Evolutionary conservation across 768 basidiomycete species (phyloP), one percentile per base, ranked within the genome.

Genomic region (Psilocybe cubensis): DNA sequence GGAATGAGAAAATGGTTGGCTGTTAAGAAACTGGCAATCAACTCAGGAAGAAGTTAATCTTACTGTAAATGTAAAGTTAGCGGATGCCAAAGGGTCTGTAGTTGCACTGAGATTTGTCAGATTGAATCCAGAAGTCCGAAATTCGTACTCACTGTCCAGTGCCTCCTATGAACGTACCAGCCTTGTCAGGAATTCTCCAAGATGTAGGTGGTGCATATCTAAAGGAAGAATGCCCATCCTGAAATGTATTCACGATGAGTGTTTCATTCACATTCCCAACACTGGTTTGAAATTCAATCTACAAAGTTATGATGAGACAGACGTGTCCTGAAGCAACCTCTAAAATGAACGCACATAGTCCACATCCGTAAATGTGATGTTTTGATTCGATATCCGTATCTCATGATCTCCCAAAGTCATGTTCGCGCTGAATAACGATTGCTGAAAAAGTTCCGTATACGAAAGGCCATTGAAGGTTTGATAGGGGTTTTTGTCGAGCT

Each of bases 301-400:
- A 12, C 18, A 48, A 4, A 11, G 2, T 11, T 14, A 5, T n/a
- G 14, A 52, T 3, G 18, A 52, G 2, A 12, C 35, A 17, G 12
- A 8, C 35, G n/a, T 5, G 12, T 10, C 14, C 8, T 4, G 35
- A 24, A 11, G 17, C 11, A 52, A 4, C 17, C 4, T n/a, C 17
- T 7, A 25, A 24, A 1, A n/a, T 28, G n/a, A 33, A 10, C 27
- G 38, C 46, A 76, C 77, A 63, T 74, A 76, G 51, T 80, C 79
- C 9, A 80, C 68, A 33, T 77, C 79, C 31, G 78, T 60, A 47
- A 66, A 73, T 7, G 52, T 58, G 1, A 48, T 55, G 0, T 61
- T 59, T n/a, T 57, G 43, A 41, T 72, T 70, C 6, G 57, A 56
- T 23, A 72, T 20, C 17, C 56, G 62, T n/a, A 69, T 56, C 9